Evolutionary conservation across 148 eudicot genomes (phyloP).

Genomic region (Chenopodium album): DNA sequence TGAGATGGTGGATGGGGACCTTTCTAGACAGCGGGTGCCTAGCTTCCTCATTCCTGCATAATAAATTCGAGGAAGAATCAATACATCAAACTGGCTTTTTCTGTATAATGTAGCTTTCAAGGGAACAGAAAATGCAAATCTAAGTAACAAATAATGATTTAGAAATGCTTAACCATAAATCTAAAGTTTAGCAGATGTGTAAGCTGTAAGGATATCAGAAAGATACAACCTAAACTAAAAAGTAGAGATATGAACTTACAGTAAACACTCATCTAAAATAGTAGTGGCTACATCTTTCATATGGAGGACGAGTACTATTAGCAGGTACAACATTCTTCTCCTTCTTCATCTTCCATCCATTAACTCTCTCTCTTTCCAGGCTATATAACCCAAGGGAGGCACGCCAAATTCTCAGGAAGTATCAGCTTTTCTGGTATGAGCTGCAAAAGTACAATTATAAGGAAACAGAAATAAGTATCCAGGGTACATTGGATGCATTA

Average conservation of each 20-base stretch:
- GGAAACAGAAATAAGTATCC: no score
- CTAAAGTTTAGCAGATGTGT: no score
- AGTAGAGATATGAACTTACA: slow-evolving; percentile 26
- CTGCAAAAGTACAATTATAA: slow-evolving; percentile 20
- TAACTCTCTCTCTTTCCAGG: slow-evolving; percentile 51
- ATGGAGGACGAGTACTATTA: slow-evolving; percentile 34
- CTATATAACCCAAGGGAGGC: slow-evolving; percentile 46
- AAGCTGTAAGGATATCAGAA: no score
- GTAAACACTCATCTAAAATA: slow-evolving; percentile 39
- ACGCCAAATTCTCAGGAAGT: slow-evolving; percentile 42
- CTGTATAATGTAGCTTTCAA: no score
- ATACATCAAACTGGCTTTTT: neutral
- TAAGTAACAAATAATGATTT: no score
- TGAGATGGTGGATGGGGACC: slow-evolving; percentile 51
- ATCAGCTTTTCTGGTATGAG: slow-evolving; percentile 26
- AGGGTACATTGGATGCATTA: no score
- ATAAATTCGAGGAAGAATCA: neutral
- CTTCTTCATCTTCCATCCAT: slow-evolving; percentile 50
- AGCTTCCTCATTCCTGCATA: slow-evolving; percentile 86
- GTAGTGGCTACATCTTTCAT: slow-evolving; percentile 49
- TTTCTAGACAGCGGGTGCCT: slow-evolving; percentile 93
- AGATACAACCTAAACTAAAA: no score
- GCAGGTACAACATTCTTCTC: slow-evolving; percentile 24
- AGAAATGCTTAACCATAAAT: neutral
- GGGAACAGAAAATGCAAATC: no score